Percentiles rank a stretch among this genome's conserved stretches.
These are phyloP conservation scores for Lignosus rhinocerotis DNA, from an alignment of 1,284 basidiomycete species.

Conservation along the genomic window DNA sequence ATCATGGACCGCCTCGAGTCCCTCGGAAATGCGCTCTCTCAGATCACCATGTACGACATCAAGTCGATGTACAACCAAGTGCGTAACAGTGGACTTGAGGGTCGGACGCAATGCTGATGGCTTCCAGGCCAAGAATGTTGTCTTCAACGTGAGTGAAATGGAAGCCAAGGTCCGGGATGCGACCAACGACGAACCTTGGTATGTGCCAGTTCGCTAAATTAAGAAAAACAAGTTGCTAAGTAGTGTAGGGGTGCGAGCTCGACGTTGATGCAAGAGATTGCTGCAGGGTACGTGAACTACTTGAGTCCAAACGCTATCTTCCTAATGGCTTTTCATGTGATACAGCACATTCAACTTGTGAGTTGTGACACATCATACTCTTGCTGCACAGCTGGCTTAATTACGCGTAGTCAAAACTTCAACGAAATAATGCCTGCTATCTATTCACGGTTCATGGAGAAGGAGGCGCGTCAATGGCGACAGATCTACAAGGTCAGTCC, in stretches of 20 bases:
- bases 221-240: constrained; percentile 1
- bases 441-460: constrained; percentile 94
- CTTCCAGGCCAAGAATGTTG: constrained; percentile 80
- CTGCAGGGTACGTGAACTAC: constrained; percentile 73
- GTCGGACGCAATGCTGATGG: not conserved
- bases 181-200: constrained; percentile 99
- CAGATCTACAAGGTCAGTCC: constrained; percentile 93
- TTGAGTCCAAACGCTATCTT: not conserved
- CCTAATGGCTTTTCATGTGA: not conserved
- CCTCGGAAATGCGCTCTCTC: constrained; percentile 66
- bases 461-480: constrained; percentile 97
- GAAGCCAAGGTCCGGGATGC: constrained; percentile 97
- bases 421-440: constrained; percentile 99
- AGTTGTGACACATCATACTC: constrained; percentile 32
- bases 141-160: constrained; percentile 95
- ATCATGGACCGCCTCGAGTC: constrained; percentile 56
- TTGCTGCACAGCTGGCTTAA: not conserved
- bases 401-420: constrained; percentile 80
- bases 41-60: constrained; percentile 88
- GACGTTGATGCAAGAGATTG: constrained; percentile 98
- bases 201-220: constrained; percentile 2
- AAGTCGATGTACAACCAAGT: constrained; percentile 94
- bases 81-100: constrained; percentile 11
- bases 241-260: constrained; percentile 90
- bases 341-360: constrained; percentile 90